A percentile compares a stretch with the other conserved stretches of the same genome.
Conservation (phyloP, 2,329 filamentous ascomycete species). For the Colletotrichum neosansevieriae region DNA sequence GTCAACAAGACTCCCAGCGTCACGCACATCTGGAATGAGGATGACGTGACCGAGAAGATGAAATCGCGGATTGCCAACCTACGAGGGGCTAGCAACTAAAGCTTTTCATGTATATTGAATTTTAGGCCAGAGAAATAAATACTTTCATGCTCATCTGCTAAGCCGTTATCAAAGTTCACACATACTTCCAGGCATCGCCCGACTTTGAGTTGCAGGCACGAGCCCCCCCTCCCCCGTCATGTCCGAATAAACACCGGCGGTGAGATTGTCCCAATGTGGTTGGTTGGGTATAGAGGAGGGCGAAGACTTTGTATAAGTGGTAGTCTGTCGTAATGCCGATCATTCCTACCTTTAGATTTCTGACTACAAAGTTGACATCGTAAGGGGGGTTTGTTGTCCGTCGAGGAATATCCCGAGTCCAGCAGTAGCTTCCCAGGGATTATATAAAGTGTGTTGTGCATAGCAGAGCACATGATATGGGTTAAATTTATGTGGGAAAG, state of each 20-base stretch:
- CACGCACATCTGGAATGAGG: conserved; percentile 70
- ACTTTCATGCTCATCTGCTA: not conserved
- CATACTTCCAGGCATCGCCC: too few species aligned
- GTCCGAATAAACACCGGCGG: not conserved
- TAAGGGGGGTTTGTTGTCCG: not conserved
- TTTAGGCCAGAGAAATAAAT: not conserved
- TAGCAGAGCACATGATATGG: too few species aligned
- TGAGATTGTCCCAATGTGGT: not conserved
- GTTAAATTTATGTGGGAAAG: too few species aligned
- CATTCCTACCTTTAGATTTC: not conserved
- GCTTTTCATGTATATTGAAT: not conserved
- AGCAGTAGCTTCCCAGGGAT: too few species aligned
- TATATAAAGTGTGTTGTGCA: too few species aligned
- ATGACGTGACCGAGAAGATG: conserved; percentile 54
- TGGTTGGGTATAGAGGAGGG: not conserved
- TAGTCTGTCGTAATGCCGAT: not conserved
- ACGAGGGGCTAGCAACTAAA: conserved; percentile 6
- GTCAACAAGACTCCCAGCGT: conserved; percentile 75
- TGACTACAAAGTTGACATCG: not conserved
- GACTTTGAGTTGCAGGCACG: not conserved
- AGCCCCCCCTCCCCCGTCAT: not conserved
- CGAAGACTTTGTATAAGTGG: not conserved
- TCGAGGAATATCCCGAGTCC: not conserved
- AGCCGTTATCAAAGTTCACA: not conserved
- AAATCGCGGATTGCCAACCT: conserved; percentile 53